Conservation (phyloP, 179 eudicot species). For the Sideroxylon spinosum region DNA sequence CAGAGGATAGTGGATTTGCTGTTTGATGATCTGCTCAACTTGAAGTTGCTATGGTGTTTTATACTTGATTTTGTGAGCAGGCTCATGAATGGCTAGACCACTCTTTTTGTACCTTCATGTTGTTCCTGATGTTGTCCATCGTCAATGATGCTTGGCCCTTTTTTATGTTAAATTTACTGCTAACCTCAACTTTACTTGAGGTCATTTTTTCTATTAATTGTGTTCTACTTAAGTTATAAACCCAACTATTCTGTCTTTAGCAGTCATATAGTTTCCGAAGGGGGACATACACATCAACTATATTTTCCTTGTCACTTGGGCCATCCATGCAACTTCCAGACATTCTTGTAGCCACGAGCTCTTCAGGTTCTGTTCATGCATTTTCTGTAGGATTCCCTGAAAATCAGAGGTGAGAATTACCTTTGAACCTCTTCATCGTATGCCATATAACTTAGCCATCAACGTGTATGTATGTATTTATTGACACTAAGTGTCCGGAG, state of each 20-base stretch:
- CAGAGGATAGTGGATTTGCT: not conserved
- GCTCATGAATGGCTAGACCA: not conserved
- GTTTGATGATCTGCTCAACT: slow-evolving; percentile 1
- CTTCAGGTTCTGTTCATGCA: slow-evolving; percentile 82
- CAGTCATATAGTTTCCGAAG: slow-evolving; percentile 91
- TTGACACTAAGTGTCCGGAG: not conserved
- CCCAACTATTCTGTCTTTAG: slow-evolving; percentile 28
- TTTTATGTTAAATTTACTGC: not conserved
- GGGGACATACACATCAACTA: slow-evolving; percentile 78
- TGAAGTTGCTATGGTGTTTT: too few relatives aligned
- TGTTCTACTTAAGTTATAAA: not conserved
- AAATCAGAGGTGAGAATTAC: slow-evolving; percentile 53
- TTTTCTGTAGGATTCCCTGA: slow-evolving; percentile 57
- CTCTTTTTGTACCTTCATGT: not conserved
- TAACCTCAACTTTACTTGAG: not conserved
- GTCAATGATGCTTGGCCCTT: not conserved
- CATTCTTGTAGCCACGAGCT: slow-evolving; percentile 77
- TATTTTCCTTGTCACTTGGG: slow-evolving; percentile 83
- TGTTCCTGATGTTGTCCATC: not conserved
- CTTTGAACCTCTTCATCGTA: not conserved
- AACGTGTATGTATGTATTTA: not conserved
- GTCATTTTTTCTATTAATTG: not conserved
- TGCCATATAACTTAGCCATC: not conserved
- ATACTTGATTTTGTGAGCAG: not conserved
- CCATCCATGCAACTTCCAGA: slow-evolving; percentile 69